Conservation (phyloP, 129 eudicot species). For the Tagetes patula region DNA sequence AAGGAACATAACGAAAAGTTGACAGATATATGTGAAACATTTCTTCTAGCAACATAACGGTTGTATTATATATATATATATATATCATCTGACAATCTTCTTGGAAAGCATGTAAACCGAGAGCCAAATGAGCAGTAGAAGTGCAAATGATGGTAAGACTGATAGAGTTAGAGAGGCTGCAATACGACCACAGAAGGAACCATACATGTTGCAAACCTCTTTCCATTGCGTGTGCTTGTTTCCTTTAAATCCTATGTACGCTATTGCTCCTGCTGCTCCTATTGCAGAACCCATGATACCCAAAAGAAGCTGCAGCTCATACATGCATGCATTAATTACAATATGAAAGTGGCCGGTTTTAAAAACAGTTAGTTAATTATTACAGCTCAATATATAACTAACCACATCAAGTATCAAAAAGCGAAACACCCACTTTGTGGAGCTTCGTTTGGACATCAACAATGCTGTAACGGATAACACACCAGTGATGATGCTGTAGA, state of each 20-base stretch:
- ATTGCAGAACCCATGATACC: conserved; percentile 72
- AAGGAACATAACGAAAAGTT: too few species aligned
- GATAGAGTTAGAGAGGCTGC: conserved; percentile 43
- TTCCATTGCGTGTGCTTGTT: conserved; percentile 51
- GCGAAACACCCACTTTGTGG: too few species aligned
- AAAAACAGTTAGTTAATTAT: too few species aligned
- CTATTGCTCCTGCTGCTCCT: conserved; percentile 68
- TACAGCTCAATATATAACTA: too few species aligned
- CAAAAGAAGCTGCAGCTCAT: conserved; percentile 53
- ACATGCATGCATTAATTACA: not conserved
- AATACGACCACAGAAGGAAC: conserved; percentile 46
- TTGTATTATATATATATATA: too few species aligned
- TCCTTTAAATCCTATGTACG: conserved; percentile 65
- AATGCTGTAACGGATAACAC: not conserved
- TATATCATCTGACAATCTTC: conserved; percentile 28
- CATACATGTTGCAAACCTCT: conserved; percentile 50
- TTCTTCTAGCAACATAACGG: too few species aligned
- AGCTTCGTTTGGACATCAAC: too few species aligned
- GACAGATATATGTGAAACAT: too few species aligned
- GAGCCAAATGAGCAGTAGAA: conserved; percentile 52
- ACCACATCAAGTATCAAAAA: too few species aligned
- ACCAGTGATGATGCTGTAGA: too few species aligned
- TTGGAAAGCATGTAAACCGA: conserved; percentile 48
- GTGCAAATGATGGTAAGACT: conserved; percentile 49
- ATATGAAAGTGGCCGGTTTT: too few species aligned